Base-by-base conservation (phyloP, 768 basidiomycete genomes). In the Grammothele lineata region DNA sequence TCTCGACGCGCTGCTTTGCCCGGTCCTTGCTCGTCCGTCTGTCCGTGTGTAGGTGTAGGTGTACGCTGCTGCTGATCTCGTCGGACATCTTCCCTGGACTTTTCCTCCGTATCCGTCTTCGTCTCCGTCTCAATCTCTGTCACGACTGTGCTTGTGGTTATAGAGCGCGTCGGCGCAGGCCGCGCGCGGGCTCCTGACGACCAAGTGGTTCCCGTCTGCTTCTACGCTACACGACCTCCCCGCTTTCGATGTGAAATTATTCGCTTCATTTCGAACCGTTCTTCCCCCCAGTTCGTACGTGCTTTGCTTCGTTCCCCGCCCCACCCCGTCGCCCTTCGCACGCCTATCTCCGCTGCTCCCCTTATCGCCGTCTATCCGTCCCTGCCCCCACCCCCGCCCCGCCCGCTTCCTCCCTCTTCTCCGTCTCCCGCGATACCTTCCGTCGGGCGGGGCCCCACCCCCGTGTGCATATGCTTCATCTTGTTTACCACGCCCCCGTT, bases 161-260 rank as follows among this genome's bases (percentile, higher is more conserved):
- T 51, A 51, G 50, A 51, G 43, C 37, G 50, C 34, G n/a, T n/a
- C 45, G 50, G 36, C 27, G 37, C 39, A 51, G 45, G 41, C 40
- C 42, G 45, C 38, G n/a, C n/a, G n/a, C n/a, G n/a, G n/a, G n/a
- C n/a, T n/a, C n/a, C 25, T 19, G 35, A 25, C 40, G 17, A 10
- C 5, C 21, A n/a, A n/a, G 21, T 22, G 24, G 40, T 19, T 24
- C 17, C 19, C 37, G 50, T 36, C 27, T 33, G 19, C 38, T 44
- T 23, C 34, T 43, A 33, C 40, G 15, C 30, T 38, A 26, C 37
- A 21, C 18, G 8, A 36, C 35, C 6, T 19, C 35, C 35, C 15
- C 41, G 45, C 30, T 12, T 43, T 47, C 26, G 37, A 40, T 26
- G 43, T 53, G 42, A 53, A 53, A 22, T 53, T 53, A 53, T 53